Evolutionary conservation across 2,329 filamentous ascomycete genomes (phyloP), one percentile per base, ranked within the genome.

Genomic region (Stachybotrys chlorohalonatus): DNA sequence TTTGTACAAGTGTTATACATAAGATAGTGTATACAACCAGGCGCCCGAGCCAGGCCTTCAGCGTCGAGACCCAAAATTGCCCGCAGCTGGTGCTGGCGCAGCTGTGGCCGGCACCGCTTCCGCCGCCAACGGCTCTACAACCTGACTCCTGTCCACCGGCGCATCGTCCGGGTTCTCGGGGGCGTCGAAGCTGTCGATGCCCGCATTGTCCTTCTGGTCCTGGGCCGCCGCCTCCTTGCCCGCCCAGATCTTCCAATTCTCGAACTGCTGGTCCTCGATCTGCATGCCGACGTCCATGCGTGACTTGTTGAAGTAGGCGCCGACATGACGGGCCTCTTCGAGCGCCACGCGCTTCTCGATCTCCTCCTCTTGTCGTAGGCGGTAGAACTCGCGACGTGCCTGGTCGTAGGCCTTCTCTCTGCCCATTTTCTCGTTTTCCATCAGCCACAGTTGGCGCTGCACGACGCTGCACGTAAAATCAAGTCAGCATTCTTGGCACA

Each of bases 351-450:
- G 85, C 62, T 83, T 80, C 73, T 93, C 85, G 51, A 96, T 82
- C 60, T 96, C 91, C 63, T 95, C 85, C 56, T 84, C 78, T 63
- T 95, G 87, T 56, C 94, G 87, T 59, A 93, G 73, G 49, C 80
- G 76, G 75, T 99, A 99, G 73, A 97, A 96, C 70, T 99, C 93
- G 60, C 86, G 86, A 56, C 94, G 88, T 7, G 89, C 91, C 54
- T 78, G 75, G 71, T 97, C 93, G 75, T 99, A 99, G 36, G 94
- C 91, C 61, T 82, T 70, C 47, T 79, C 76, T 67, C 82, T 82
- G 52, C 77, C 79, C 67, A 89, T 79, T 53, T 76, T 74, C 8
- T 77, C 64, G 59, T 83, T 83, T 53, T 88, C 72, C 75, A 96
- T 89, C 57, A 97, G 80, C 82, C 86, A 95, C 56, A 94, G 68